phyloP scores from a whole-genome alignment of 1,284 basidiomycete genomes.

The Pseudozyma sp. region DNA sequence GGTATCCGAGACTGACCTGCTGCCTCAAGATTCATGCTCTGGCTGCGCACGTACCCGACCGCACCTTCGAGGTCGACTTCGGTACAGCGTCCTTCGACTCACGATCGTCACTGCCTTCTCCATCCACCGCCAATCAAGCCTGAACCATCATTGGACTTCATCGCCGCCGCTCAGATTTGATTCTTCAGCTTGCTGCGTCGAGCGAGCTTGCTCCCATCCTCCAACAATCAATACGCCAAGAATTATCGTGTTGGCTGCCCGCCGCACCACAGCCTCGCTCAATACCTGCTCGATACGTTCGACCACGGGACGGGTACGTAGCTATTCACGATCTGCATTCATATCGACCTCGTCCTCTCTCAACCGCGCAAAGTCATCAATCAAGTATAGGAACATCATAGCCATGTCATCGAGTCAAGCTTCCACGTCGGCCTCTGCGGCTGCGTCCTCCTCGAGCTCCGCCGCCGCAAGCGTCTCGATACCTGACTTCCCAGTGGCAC shows the following conservation, averaged over 20 bases:
- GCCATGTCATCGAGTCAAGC: slow-evolving; percentile 25
- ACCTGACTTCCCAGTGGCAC: slow-evolving; percentile 8
- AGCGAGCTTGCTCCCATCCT: background rate
- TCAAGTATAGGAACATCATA: background rate
- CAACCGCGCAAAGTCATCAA: too few species aligned
- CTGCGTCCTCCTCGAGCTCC: slow-evolving; percentile 4
- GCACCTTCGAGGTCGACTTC: background rate
- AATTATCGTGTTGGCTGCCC: background rate
- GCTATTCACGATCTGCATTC: background rate
- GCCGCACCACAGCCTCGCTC: background rate
- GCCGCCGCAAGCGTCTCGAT: background rate
- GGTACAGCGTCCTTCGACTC: background rate
- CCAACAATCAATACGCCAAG: background rate
- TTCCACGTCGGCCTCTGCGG: slow-evolving; percentile 10
- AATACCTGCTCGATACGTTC: background rate
- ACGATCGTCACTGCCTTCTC: background rate
- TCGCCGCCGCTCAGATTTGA: background rate
- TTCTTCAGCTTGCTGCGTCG: background rate
- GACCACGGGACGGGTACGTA: background rate
- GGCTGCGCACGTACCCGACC: background rate
- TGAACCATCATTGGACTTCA: background rate
- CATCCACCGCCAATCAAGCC: background rate
- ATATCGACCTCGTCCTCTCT: background rate
- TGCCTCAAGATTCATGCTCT: background rate
- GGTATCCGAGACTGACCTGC: slow-evolving; percentile 2